phyloP scores from a whole-genome alignment of 176 grass and related monocot species.

The Musa itinerans region DNA sequence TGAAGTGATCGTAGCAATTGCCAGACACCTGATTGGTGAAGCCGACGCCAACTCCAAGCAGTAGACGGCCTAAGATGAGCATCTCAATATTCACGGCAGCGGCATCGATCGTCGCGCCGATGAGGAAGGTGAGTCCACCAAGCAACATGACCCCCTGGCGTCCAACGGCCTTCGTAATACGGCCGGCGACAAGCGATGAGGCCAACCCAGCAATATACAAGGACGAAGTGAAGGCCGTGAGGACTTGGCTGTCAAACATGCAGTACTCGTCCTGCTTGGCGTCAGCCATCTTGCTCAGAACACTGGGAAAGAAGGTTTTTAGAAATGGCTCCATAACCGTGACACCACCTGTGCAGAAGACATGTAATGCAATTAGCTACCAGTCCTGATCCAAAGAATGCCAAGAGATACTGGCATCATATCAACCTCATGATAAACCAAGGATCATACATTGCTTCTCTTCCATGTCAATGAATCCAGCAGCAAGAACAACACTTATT shows the following conservation, averaged over 20 bases:
- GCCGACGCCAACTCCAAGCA: conserved; percentile 70
- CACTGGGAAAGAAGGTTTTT: conserved; percentile 45
- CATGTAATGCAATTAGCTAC: too few species aligned
- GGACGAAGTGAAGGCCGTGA: conserved; percentile 80
- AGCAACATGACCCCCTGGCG: conserved; percentile 55
- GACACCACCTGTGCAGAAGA: conserved; percentile 28
- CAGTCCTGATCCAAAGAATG: too few species aligned
- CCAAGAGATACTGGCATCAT: too few species aligned
- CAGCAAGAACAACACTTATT: too few species aligned
- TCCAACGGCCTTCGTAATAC: conserved; percentile 49
- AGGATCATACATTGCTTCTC: background rate
- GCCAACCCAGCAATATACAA: conserved; percentile 60
- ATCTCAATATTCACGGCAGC: conserved; percentile 60
- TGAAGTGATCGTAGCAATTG: background rate
- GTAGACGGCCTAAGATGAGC: conserved; percentile 69
- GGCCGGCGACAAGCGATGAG: conserved; percentile 46
- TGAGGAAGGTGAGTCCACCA: conserved; percentile 57
- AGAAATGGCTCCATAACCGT: conserved; percentile 64
- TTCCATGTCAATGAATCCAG: background rate
- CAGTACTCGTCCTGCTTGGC: conserved; percentile 46
- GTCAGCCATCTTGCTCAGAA: conserved; percentile 36
- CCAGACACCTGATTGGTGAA: conserved; percentile 76
- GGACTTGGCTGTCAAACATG: conserved; percentile 59
- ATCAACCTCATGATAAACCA: background rate
- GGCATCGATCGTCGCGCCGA: conserved; percentile 48